Percentiles rank a stretch among this genome's conserved stretches.
phyloP scores from a whole-genome alignment of 306 rosid species.

The Bauhinia variegata region DNA sequence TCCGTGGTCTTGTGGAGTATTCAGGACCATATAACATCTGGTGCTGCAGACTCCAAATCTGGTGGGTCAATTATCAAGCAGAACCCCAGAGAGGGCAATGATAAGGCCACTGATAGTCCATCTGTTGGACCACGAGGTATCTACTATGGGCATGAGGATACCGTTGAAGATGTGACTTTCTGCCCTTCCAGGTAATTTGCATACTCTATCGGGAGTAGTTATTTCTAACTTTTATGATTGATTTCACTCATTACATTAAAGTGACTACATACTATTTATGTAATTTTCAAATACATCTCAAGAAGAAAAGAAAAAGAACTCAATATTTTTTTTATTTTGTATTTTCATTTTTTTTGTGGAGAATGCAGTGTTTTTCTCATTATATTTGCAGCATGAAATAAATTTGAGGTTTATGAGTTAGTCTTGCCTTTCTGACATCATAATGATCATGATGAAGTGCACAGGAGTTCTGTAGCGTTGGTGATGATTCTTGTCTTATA shows the following conservation, averaged over 20 bases:
- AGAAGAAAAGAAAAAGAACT: not conserved
- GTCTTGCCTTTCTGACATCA: constrained; percentile 42
- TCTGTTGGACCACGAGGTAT: constrained; percentile 93
- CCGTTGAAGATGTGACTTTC: constrained; percentile 98
- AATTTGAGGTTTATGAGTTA: not conserved
- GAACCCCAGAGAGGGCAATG: constrained; percentile 71
- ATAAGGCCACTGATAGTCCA: constrained; percentile 76
- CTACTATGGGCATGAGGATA: constrained; percentile 89
- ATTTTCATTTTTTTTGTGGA: constrained; percentile 8
- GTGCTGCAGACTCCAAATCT: constrained; percentile 70
- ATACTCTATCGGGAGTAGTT: not conserved
- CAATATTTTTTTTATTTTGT: not conserved
- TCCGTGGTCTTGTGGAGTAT: constrained; percentile 98
- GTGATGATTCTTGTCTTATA: constrained; percentile 97
- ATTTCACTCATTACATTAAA: not conserved
- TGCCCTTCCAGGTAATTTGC: constrained; percentile 88
- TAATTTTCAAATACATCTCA: constrained; percentile 1
- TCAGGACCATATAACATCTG: constrained; percentile 84
- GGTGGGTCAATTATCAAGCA: constrained; percentile 75
- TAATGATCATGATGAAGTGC: constrained; percentile 62
- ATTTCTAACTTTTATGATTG: not conserved
- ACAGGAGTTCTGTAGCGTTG: constrained; percentile 99
- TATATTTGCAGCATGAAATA: constrained; percentile 12
- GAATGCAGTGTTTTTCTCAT: constrained; percentile 22
- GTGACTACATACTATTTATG: not conserved